Evolutionary conservation across 108 stramenopile species (phyloP).

Genomic region (Cyclostephanos tholiformis): DNA sequence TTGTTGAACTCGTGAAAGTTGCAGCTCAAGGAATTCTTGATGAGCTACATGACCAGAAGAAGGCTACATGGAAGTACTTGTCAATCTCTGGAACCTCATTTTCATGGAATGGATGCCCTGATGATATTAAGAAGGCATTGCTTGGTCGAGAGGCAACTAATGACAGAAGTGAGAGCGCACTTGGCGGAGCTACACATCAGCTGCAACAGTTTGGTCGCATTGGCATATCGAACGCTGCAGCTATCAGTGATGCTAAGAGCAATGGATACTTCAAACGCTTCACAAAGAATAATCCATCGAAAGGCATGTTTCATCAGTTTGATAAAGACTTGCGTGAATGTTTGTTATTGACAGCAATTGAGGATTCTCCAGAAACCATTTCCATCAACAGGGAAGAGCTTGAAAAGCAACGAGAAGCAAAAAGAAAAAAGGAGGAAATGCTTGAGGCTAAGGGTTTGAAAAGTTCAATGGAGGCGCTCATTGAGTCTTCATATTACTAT

Average conservation of each 20-base stretch:
- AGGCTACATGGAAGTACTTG: constrained; percentile 20
- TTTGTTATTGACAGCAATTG: constrained; percentile 7
- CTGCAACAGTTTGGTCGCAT: constrained; percentile 14
- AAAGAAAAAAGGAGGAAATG: no score
- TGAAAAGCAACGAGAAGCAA: no score
- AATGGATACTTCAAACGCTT: constrained; percentile 1
- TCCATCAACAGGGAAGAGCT: background rate
- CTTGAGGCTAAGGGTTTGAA: no score
- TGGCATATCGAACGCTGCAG: no score
- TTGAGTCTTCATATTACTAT: no score
- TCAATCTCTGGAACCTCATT: background rate
- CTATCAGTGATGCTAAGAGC: constrained; percentile 5
- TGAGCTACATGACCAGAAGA: constrained; percentile 22
- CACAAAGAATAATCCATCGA: background rate
- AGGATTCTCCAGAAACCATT: constrained; percentile 9
- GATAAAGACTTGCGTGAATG: background rate
- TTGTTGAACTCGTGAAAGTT: background rate
- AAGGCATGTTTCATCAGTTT: constrained; percentile 17
- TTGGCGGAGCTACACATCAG: constrained; percentile 13
- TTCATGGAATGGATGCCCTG: background rate
- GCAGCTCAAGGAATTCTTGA: background rate
- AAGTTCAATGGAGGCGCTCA: no score
- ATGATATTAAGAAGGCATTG: background rate
- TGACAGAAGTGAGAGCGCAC: constrained; percentile 21
- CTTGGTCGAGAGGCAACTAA: constrained; percentile 23